phyloP scores from a whole-genome alignment of 192 early-diverging fungal species.

The Coemansia sp. region DNA sequence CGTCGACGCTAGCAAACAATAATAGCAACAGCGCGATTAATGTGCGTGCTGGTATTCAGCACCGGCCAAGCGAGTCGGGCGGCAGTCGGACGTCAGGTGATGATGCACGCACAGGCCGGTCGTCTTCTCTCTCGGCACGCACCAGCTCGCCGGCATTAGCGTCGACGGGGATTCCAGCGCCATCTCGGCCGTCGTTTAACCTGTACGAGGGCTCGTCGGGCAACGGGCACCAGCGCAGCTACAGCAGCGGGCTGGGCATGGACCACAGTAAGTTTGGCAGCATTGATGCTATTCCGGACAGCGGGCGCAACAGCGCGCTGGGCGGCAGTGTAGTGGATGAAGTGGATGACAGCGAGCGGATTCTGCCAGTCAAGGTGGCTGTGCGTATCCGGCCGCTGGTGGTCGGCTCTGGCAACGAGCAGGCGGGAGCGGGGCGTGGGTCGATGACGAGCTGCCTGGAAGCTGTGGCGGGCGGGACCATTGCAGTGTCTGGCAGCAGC shows the following conservation, averaged over 20 bases:
- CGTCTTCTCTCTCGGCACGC: constrained; percentile 47
- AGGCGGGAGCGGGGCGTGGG: constrained; percentile 16
- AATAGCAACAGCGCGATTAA: not conserved
- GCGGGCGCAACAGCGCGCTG: constrained; percentile 6
- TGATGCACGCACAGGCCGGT: constrained; percentile 32
- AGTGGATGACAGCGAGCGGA: constrained; percentile 37
- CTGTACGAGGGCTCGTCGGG: not conserved
- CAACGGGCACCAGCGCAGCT: constrained; percentile 9
- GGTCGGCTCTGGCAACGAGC: constrained; percentile 15
- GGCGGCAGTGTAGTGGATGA: constrained; percentile 13
- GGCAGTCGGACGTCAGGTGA: constrained; percentile 24
- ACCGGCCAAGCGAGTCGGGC: constrained; percentile 20
- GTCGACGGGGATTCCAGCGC: not conserved
- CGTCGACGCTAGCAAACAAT: not conserved
- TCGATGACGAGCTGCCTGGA: constrained; percentile 30
- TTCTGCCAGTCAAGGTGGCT: constrained; percentile 57
- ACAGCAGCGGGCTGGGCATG: constrained; percentile 11
- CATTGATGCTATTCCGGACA: not conserved
- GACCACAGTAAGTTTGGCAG: constrained; percentile 18
- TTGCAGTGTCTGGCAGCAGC: constrained; percentile 20
- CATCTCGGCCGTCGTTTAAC: constrained; percentile 22
- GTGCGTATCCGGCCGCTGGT: constrained; percentile 56
- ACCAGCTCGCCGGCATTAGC: constrained; percentile 20
- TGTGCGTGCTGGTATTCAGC: constrained; percentile 11
- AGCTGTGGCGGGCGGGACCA: constrained; percentile 21